A percentile compares a stretch with the other conserved stretches of the same genome.
Conservation (phyloP, 1,284 basidiomycete species). For the Heterobasidion irregulare region DNA sequence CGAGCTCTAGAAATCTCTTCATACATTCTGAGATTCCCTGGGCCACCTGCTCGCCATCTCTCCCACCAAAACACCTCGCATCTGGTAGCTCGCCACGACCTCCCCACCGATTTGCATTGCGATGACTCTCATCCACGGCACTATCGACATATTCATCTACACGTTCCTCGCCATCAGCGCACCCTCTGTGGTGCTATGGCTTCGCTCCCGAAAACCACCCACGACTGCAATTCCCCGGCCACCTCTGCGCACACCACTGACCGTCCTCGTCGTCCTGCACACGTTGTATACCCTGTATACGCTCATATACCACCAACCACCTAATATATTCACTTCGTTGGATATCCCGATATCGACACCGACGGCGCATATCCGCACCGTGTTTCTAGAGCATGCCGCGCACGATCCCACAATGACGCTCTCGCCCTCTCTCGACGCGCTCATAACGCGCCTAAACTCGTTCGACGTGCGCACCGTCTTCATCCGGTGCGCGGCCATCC, state of each 20-base stretch:
- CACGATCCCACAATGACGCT: constrained; percentile 13
- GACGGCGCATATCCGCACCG: constrained; percentile 38
- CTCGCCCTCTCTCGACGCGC: constrained; percentile 38
- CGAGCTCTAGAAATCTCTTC: not conserved
- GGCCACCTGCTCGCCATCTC: not conserved
- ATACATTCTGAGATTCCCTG: not conserved
- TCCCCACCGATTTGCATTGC: not conserved
- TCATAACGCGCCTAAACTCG: constrained; percentile 48
- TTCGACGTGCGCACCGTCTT: constrained; percentile 53
- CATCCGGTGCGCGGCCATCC: constrained; percentile 35
- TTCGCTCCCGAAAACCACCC: constrained; percentile 6
- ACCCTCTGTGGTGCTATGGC: not conserved
- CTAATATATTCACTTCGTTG: constrained; percentile 53
- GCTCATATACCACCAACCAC: constrained; percentile 41
- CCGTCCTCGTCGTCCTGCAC: constrained; percentile 41
- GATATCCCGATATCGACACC: constrained; percentile 46
- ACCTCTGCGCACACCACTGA: constrained; percentile 18
- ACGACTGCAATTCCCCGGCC: constrained; percentile 9
- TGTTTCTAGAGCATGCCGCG: constrained; percentile 29
- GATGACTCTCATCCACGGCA: constrained; percentile 19
- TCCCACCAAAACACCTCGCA: not conserved
- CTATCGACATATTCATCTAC: constrained; percentile 20
- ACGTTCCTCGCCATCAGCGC: constrained; percentile 15
- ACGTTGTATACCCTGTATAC: constrained; percentile 43
- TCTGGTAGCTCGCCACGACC: not conserved